These are phyloP conservation scores for Barnettozyma vustinii DNA, from an alignment of 805 yeast species.

Conservation along the genomic window DNA sequence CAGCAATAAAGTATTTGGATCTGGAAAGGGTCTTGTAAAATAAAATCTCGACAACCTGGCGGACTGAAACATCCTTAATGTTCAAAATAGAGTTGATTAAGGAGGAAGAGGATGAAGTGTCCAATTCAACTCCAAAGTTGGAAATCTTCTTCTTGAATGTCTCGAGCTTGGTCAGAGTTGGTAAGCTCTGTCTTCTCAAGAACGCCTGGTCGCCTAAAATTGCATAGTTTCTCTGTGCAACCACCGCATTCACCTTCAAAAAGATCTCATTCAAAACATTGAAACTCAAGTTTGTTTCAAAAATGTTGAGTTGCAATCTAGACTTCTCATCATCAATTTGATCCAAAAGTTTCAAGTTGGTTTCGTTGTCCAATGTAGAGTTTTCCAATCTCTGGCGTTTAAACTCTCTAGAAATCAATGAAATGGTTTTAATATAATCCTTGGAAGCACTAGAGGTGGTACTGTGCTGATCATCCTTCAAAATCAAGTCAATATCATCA, in stretches of 20 bases:
- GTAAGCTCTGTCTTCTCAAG: constrained; percentile 82
- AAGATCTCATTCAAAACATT: constrained; percentile 68
- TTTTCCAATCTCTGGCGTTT: constrained; percentile 61
- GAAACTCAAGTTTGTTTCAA: constrained; percentile 51
- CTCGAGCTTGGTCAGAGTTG: constrained; percentile 75
- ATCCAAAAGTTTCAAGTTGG: constrained; percentile 60
- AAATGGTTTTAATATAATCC: constrained; percentile 59
- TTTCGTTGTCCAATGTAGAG: constrained; percentile 38
- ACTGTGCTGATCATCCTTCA: constrained; percentile 23
- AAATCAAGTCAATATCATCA: constrained; percentile 49
- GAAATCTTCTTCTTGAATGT: constrained; percentile 68
- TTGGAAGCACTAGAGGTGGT: constrained; percentile 48
- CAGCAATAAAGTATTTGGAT: constrained; percentile 86
- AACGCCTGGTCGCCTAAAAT: constrained; percentile 76
- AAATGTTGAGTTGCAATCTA: constrained; percentile 65
- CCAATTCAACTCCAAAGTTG: constrained; percentile 61
- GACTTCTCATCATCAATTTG: constrained; percentile 84
- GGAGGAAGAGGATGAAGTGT: constrained; percentile 66
- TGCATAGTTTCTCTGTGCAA: constrained; percentile 76
- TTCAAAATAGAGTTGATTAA: constrained; percentile 65
- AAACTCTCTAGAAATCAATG: constrained; percentile 62
- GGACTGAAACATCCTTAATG: constrained; percentile 54
- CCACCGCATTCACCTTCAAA: constrained; percentile 75
- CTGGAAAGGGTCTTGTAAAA: constrained; percentile 77
- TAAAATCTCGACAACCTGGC: constrained; percentile 74